Evolutionary conservation across 2,329 filamentous ascomycete genomes (phyloP).

Genomic region (Gnomoniopsis smithogilvyi): DNA sequence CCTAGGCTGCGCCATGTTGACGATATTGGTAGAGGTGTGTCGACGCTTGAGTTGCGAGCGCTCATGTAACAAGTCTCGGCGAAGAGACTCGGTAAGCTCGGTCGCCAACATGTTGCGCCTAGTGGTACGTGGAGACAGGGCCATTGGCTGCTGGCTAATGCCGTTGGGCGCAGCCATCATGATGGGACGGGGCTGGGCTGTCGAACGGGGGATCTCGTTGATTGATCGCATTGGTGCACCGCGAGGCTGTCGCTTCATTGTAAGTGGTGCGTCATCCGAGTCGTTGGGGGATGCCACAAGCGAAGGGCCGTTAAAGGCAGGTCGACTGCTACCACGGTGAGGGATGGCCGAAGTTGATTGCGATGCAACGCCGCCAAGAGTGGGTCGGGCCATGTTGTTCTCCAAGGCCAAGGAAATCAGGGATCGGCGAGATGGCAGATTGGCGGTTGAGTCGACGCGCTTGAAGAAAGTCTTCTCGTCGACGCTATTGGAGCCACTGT

Average conservation of each 20-base stretch:
- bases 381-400: conserved; percentile 69
- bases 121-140: conserved; percentile 86
- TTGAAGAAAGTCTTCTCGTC: conserved; percentile 81
- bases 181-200: conserved; percentile 65
- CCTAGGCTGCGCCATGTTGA: conserved; percentile 80
- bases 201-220: conserved; percentile 63
- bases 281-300: conserved; percentile 53
- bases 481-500: conserved; percentile 78
- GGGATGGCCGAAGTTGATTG: conserved; percentile 65
- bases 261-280: conserved; percentile 59
- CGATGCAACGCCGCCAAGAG: conserved; percentile 65
- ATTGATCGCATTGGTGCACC: conserved; percentile 49
- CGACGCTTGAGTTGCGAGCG: conserved; percentile 88
- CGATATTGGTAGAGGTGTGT: conserved; percentile 87
- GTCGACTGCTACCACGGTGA: conserved; percentile 42
- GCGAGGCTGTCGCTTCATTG: conserved; percentile 59
- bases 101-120: conserved; percentile 93
- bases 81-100: conserved; percentile 88
- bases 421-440: conserved; percentile 81
- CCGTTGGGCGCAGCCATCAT: conserved; percentile 65
- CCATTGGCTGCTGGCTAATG: conserved; percentile 57
- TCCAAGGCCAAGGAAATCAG: conserved; percentile 86
- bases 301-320: conserved; percentile 41
- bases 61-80: conserved; percentile 91
- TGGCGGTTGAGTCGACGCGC: conserved; percentile 82